Evolutionary conservation across 2,329 filamentous ascomycete species (phyloP).

Genomic region (Fusarium coffeatum): DNA sequence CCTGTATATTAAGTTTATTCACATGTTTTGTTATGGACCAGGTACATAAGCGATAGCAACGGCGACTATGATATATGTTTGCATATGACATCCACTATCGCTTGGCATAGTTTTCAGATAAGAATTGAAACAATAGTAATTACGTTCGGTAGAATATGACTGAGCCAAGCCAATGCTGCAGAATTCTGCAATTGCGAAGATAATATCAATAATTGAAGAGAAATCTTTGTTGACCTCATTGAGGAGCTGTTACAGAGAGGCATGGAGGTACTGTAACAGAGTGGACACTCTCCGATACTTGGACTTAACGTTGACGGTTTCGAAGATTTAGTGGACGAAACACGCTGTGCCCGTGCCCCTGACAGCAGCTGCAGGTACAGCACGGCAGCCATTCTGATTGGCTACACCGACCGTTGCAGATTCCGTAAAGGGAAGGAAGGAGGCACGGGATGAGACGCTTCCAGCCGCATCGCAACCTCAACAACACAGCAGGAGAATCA

Average conservation of each 20-base stretch:
- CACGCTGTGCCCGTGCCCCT: slow-evolving; percentile 37
- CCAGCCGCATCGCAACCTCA: slow-evolving; percentile 37
- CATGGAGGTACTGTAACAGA: slow-evolving; percentile 18
- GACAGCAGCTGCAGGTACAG: slow-evolving; percentile 21
- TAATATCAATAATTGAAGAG: slow-evolving; percentile 5
- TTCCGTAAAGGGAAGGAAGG: slow-evolving; percentile 27
- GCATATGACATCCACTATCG: neutral
- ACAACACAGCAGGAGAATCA: slow-evolving; percentile 16
- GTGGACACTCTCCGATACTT: slow-evolving; percentile 31
- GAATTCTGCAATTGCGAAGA: neutral
- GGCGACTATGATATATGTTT: neutral
- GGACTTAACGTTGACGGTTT: slow-evolving; percentile 33
- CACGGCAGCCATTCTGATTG: slow-evolving; percentile 28
- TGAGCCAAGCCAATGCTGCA: neutral
- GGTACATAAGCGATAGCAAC: slow-evolving; percentile 5
- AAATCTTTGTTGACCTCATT: neutral
- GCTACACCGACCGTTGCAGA: slow-evolving; percentile 15
- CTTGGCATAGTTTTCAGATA: slow-evolving; percentile 13
- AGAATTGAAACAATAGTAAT: slow-evolving; percentile 12
- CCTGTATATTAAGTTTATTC: neutral
- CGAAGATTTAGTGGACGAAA: slow-evolving; percentile 42
- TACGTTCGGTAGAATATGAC: neutral
- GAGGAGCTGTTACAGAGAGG: neutral
- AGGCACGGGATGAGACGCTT: slow-evolving; percentile 38
- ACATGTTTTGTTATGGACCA: neutral